Conservation (phyloP, 352 stramenopile genomes). For the Phytophthora boehmeriae region DNA sequence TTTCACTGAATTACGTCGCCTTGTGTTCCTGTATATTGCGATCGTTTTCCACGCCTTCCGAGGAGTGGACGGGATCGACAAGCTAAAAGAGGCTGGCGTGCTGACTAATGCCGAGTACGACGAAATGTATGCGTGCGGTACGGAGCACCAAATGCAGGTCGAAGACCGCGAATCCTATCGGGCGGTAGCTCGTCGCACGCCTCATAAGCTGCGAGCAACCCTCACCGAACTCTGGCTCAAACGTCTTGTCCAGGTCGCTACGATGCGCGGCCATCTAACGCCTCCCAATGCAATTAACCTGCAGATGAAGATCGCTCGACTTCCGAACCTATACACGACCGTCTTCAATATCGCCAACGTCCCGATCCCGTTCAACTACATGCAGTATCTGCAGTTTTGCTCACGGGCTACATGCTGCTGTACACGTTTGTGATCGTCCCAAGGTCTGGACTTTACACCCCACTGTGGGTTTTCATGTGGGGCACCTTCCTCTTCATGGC, state of each 20-base stretch:
- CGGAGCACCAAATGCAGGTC: conserved; percentile 53
- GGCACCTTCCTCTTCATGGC: conserved; percentile 83
- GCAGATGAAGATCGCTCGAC: conserved; percentile 68
- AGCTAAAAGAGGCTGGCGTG: conserved; percentile 59
- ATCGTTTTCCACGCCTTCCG: conserved; percentile 85
- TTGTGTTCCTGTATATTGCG: conserved; percentile 85
- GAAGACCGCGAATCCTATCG: conserved; percentile 48
- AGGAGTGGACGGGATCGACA: conserved; percentile 70
- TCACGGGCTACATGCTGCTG: conserved; percentile 77
- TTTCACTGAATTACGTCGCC: conserved; percentile 71
- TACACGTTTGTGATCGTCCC: conserved; percentile 89
- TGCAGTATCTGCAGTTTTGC: conserved; percentile 81
- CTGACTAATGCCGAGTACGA: conserved; percentile 72
- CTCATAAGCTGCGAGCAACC: conserved; percentile 73
- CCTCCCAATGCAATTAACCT: conserved; percentile 60
- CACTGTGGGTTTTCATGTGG: conserved; percentile 83
- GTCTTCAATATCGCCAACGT: conserved; percentile 88
- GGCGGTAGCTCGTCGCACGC: conserved; percentile 62
- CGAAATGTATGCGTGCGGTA: conserved; percentile 72
- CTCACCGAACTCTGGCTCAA: conserved; percentile 86
- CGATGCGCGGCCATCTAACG: conserved; percentile 63
- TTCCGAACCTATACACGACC: conserved; percentile 78
- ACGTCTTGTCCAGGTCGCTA: conserved; percentile 69
- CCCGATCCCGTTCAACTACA: conserved; percentile 88
- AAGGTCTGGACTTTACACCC: conserved; percentile 71